These are phyloP conservation scores for Fusarium floridanum DNA, from an alignment of 2,329 filamentous ascomycete species.

Conservation along the genomic window DNA sequence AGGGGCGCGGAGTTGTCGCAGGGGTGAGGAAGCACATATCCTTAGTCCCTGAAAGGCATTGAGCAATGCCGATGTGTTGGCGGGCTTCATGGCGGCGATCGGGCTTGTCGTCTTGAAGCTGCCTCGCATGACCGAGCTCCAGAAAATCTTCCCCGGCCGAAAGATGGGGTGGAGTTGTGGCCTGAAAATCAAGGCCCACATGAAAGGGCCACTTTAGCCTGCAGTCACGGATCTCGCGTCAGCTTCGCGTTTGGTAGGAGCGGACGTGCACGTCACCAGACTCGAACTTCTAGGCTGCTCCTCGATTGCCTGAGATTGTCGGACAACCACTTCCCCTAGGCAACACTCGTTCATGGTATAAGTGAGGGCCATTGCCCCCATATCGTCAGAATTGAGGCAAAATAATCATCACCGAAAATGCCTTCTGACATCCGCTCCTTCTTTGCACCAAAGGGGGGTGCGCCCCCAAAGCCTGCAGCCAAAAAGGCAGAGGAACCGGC, in stretches of 20 bases:
- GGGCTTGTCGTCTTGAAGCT: constrained; percentile 39
- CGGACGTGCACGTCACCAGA: constrained; percentile 52
- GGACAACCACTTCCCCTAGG: constrained; percentile 34
- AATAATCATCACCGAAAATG: constrained; percentile 60
- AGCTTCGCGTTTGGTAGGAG: constrained; percentile 56
- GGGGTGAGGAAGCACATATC: constrained; percentile 56
- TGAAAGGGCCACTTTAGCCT: constrained; percentile 46
- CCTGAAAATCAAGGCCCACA: constrained; percentile 41
- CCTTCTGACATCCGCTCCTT: constrained; percentile 91
- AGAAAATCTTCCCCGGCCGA: constrained; percentile 51
- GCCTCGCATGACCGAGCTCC: constrained; percentile 45
- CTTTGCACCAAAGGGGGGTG: constrained; percentile 81
- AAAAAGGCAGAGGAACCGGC: constrained; percentile 61
- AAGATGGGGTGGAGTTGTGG: constrained; percentile 22
- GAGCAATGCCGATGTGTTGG: constrained; percentile 59
- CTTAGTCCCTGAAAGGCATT: constrained; percentile 65
- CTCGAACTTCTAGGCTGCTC: constrained; percentile 47
- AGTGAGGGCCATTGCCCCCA: constrained; percentile 29
- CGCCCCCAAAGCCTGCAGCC: constrained; percentile 61
- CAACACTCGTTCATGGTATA: constrained; percentile 42
- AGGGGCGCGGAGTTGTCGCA: constrained; percentile 55
- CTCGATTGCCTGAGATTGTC: constrained; percentile 39
- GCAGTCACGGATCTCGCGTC: constrained; percentile 59
- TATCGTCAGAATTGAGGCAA: constrained; percentile 8
- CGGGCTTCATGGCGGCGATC: constrained; percentile 60